Base-by-base conservation (phyloP, 2,329 filamentous ascomycete species). In the Neonectria coccinea region DNA sequence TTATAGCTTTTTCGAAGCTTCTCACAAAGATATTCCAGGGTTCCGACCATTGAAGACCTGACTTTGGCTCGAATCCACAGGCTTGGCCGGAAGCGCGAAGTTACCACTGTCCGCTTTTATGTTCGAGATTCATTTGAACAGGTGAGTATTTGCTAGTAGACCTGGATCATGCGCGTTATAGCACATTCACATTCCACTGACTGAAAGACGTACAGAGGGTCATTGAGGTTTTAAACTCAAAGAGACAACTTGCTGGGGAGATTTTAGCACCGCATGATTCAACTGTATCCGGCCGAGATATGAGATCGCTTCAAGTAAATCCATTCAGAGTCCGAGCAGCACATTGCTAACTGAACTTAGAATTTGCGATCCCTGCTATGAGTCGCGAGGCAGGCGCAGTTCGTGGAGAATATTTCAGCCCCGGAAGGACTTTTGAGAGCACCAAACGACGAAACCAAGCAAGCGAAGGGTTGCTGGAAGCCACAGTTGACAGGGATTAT, bases 21-120 rank as follows among this genome's bases (percentile, higher is more conserved):
- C 11, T 31, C 5, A 39, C 56, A 33, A 10, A 42, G 7, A 20
- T 22, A 4, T 2, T 5, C 8, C 10, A 74, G 81, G 79, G 83
- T 82, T 36, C 80, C 80, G 1, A 79, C 78, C 0, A 52, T 81
- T 1, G 81, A 83, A 22, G 22, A 82, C 4, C 81, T 82, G 65
- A 80, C 80, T 1, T 64, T 83, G 8, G 78, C 79, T 5, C 75
- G 79, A 8, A 72, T 80, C 9, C 75, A 80, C 51, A 69, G 79
- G 1, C 68, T 81, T 1, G 79, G 79, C 2, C 77, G 80, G 59
- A 75, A 39, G 5, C 73, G 73, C 39, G 72, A 77, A 42, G 78
- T 83, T 1, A 81, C 75, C 0, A 80, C 78, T 0, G 64, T 81
- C 7, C 76, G 79, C 6, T 79, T 79, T 36, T 74, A 78, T 33